phyloP scores from a whole-genome alignment of 768 basidiomycete genomes.

The Guyanaporus albipodus region DNA sequence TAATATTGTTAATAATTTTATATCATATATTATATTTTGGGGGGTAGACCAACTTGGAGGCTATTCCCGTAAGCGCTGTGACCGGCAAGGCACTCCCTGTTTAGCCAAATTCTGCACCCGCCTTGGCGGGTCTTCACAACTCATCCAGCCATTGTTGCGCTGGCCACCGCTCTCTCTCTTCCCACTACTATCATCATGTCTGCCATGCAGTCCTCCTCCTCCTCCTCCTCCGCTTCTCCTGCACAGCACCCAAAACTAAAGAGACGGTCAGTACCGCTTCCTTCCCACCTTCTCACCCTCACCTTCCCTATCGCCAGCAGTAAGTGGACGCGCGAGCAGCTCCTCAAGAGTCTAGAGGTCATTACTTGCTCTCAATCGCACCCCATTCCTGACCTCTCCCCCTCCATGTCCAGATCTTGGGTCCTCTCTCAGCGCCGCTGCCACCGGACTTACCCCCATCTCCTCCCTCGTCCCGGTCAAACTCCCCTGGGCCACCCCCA shows the following conservation, averaged over 20 bases:
- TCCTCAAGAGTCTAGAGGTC: slow-evolving; percentile 42
- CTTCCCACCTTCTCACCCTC: slow-evolving; percentile 12
- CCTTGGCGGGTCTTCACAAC: slow-evolving; percentile 29
- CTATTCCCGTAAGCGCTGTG: slow-evolving; percentile 33
- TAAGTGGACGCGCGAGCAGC: slow-evolving; percentile 35
- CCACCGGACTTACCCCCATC: slow-evolving; percentile 44
- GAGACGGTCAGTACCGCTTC: slow-evolving; percentile 32
- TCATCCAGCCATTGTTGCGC: slow-evolving; percentile 41
- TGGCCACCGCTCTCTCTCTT: slow-evolving; percentile 37
- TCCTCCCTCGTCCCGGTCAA: slow-evolving; percentile 41
- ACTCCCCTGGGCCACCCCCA: slow-evolving; percentile 36
- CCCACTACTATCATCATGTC: slow-evolving; percentile 38
- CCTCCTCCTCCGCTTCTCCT: slow-evolving; percentile 22
- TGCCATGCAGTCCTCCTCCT: slow-evolving; percentile 25
- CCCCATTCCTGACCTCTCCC: slow-evolving; percentile 17
- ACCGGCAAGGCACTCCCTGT: slow-evolving; percentile 35
- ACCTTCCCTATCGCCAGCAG: slow-evolving; percentile 27
- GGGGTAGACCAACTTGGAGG: too few species aligned
- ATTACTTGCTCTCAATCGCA: not conserved
- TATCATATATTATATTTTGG: too few species aligned
- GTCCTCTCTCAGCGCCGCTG: slow-evolving; percentile 37
- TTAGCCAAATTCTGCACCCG: slow-evolving; percentile 34
- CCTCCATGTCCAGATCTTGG: slow-evolving; percentile 35
- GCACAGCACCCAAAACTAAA: slow-evolving; percentile 22
- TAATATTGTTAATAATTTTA: too few species aligned